phyloP scores from a whole-genome alignment of 192 early-diverging fungal species.

The Cladochytrium replicatum region DNA sequence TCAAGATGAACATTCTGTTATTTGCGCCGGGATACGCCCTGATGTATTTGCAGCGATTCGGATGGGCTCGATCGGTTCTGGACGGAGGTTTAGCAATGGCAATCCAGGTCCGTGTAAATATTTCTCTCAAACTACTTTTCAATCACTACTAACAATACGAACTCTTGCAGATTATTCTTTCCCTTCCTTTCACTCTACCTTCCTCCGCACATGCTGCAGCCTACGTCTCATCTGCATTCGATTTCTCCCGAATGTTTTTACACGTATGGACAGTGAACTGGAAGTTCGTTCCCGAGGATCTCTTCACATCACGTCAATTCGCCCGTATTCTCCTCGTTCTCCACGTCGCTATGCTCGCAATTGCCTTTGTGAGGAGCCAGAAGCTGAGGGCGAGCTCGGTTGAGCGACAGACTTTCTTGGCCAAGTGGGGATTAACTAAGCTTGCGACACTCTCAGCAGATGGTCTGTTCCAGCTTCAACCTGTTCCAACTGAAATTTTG shows the following conservation, averaged over 20 bases:
- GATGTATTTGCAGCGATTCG: constrained; percentile 44
- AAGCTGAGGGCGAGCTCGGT: background rate
- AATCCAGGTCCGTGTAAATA: too few species aligned
- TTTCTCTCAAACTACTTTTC: constrained; percentile 28
- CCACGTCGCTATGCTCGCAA: constrained; percentile 52
- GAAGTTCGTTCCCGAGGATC: constrained; percentile 63
- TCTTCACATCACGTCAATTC: constrained; percentile 56
- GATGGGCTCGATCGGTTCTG: constrained; percentile 28
- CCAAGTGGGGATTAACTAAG: background rate
- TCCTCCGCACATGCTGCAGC: constrained; percentile 17
- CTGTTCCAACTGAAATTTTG: background rate
- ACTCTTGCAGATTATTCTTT: constrained; percentile 51
- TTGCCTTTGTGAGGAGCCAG: constrained; percentile 37
- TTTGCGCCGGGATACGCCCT: constrained; percentile 81
- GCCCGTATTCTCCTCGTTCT: constrained; percentile 43
- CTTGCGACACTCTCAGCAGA: background rate
- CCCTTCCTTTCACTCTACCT: constrained; percentile 48
- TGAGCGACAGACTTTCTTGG: constrained; percentile 5
- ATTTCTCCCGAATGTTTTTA: constrained; percentile 74
- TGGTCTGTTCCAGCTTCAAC: background rate
- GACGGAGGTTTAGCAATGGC: too few species aligned
- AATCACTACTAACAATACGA: too few species aligned
- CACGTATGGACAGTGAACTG: constrained; percentile 97
- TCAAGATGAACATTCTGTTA: constrained; percentile 94
- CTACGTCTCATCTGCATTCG: constrained; percentile 75